A percentile compares a stretch with the other conserved stretches of the same genome.
phyloP scores from a whole-genome alignment of 306 rosid genomes.

The Prunus dulcis region DNA sequence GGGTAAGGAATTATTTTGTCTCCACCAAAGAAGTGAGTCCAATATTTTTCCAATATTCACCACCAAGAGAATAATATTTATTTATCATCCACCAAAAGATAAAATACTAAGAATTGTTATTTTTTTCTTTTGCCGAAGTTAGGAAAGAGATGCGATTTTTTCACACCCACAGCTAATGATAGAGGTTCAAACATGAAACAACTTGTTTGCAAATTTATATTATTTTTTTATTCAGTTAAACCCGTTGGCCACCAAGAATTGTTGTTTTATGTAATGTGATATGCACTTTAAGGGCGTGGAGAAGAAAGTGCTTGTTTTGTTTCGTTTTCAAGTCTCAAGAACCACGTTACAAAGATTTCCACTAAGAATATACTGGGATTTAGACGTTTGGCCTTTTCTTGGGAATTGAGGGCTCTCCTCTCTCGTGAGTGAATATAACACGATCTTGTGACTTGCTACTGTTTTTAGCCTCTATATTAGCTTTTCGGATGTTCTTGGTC shows the following conservation, averaged over 20 bases:
- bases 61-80: no score
- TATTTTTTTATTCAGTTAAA: no score
- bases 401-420: background rate
- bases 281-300: background rate
- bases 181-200: accelerated
- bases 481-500: no score
- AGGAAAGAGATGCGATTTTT: accelerated
- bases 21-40: background rate
- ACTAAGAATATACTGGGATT: background rate
- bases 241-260: no score
- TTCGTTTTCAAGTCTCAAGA: background rate
- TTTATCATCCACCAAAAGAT: no score
- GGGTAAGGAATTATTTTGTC: constrained; percentile 2
- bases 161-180: no score
- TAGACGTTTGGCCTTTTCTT: background rate
- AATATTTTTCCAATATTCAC: background rate
- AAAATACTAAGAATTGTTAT: no score
- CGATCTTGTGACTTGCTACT: background rate
- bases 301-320: background rate
- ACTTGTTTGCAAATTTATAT: no score
- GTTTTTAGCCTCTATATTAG: background rate
- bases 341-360: background rate
- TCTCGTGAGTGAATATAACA: constrained; percentile 1
- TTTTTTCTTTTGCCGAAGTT: no score
- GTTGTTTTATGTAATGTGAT: background rate